Evolutionary conservation across 176 grass and related monocot species (phyloP).

Genomic region (Cocos nucifera): DNA sequence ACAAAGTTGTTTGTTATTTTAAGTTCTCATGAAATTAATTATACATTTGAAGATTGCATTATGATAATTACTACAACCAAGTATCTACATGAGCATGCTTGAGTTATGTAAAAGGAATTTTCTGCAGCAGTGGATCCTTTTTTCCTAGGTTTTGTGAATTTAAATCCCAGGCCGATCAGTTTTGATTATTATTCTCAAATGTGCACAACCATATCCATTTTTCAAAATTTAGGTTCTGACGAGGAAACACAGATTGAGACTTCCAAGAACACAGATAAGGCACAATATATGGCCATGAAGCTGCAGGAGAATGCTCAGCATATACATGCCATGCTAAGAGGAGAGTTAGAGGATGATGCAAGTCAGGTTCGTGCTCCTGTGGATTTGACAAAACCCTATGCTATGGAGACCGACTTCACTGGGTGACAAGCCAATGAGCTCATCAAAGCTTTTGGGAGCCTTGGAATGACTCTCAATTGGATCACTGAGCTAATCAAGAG

Average conservation of each 20-base stretch:
- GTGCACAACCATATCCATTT: background rate
- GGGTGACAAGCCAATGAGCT: slow-evolving; percentile 58
- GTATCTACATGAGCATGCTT: too few relatives aligned
- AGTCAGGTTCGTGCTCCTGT: slow-evolving; percentile 12
- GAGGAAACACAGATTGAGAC: slow-evolving; percentile 14
- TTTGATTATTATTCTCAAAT: too few relatives aligned
- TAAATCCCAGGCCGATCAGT: too few relatives aligned
- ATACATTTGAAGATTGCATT: too few relatives aligned
- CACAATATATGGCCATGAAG: slow-evolving; percentile 42
- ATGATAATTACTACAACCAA: too few relatives aligned
- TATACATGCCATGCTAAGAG: slow-evolving; percentile 48
- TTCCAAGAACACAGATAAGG: slow-evolving; percentile 20
- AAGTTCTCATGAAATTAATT: too few relatives aligned
- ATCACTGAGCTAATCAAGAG: slow-evolving; percentile 65
- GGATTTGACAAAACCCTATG: slow-evolving; percentile 16
- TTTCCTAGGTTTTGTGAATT: too few relatives aligned
- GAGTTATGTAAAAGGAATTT: too few relatives aligned
- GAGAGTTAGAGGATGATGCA: slow-evolving; percentile 21
- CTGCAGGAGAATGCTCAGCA: slow-evolving; percentile 49
- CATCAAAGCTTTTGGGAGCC: slow-evolving; percentile 52
- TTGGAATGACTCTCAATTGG: slow-evolving; percentile 57
- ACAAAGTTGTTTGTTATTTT: too few relatives aligned
- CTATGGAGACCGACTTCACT: slow-evolving; percentile 24
- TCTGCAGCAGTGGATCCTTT: too few relatives aligned
- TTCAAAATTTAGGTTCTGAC: slow-evolving; percentile 12